These are phyloP conservation scores for Termitomyces sp. DNA, from an alignment of 768 basidiomycete species.

Conservation along the genomic window DNA sequence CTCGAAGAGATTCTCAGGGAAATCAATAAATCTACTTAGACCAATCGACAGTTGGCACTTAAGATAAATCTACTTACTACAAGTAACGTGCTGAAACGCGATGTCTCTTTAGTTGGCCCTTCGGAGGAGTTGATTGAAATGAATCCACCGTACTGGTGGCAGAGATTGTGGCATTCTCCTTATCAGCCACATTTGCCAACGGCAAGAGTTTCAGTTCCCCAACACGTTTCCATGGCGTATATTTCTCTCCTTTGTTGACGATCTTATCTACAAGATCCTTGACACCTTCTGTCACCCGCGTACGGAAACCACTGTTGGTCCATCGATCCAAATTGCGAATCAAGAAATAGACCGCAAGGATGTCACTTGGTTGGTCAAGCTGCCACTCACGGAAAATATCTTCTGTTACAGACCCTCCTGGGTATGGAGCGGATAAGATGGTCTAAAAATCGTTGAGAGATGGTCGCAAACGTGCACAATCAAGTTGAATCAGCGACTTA, in stretches of 20 bases:
- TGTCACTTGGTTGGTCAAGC: constrained; percentile 31
- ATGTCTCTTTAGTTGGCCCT: constrained; percentile 13
- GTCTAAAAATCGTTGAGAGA: constrained; percentile 23
- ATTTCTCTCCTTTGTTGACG: constrained; percentile 29
- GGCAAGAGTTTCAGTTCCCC: constrained; percentile 28
- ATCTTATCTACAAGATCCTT: constrained; percentile 34
- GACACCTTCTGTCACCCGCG: constrained; percentile 39
- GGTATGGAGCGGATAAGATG: constrained; percentile 37
- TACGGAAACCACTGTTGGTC: constrained; percentile 44
- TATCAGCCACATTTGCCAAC: constrained; percentile 17
- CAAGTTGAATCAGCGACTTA: constrained; percentile 21
- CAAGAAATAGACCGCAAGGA: constrained; percentile 40
- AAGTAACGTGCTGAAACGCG: neutral
- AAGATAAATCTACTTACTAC: neutral
- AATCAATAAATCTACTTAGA: constrained; percentile 3
- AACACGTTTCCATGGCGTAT: constrained; percentile 49
- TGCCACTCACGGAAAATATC: constrained; percentile 49
- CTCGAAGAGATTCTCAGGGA: neutral
- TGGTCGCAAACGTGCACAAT: neutral
- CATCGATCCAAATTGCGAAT: constrained; percentile 53
- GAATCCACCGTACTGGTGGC: constrained; percentile 15
- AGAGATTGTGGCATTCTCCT: constrained; percentile 34
- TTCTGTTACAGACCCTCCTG: no score
- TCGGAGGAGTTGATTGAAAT: constrained; percentile 17
- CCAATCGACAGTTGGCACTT: neutral